These are phyloP conservation scores for Pseudevernia furfuracea DNA, from an alignment of 495 filamentous ascomycete species.

Conservation along the genomic window DNA sequence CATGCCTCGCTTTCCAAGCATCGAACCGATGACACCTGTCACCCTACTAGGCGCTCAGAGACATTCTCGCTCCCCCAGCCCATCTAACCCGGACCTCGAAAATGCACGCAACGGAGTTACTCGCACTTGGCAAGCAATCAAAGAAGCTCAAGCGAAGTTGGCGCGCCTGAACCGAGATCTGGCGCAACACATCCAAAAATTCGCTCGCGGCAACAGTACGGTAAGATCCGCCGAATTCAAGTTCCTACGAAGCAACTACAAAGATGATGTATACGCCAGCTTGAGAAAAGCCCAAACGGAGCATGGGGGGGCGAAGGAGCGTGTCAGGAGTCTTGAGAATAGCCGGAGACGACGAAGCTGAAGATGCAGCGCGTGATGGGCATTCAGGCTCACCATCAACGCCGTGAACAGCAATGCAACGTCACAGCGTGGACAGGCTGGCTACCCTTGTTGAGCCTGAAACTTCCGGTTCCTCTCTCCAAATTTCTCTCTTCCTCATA, in stretches of 20 bases:
- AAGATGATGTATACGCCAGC: not conserved
- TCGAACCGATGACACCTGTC: not conserved
- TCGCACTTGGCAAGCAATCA: not conserved
- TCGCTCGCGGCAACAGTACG: not conserved
- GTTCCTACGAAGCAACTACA: not conserved
- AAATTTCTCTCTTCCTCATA: no score
- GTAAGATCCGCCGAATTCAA: not conserved
- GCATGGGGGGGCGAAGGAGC: not conserved
- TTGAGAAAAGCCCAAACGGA: not conserved
- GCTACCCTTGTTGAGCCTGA: not conserved
- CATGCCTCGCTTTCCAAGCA: not conserved
- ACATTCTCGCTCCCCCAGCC: not conserved
- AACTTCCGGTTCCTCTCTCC: no score
- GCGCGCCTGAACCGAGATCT: not conserved
- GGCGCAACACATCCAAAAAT: not conserved
- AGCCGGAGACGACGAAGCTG: not conserved
- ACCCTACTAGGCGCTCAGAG: not conserved
- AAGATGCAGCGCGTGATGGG: not conserved
- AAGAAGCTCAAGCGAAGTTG: not conserved
- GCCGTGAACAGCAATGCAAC: not conserved
- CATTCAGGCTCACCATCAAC: not conserved
- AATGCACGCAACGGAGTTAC: not conserved
- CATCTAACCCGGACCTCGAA: not conserved
- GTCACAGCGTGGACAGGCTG: not conserved
- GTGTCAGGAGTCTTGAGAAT: not conserved